These are phyloP conservation scores for Uronychia binucleata DNA, from an alignment of 73 alveolate species.

Conservation along the genomic window DNA sequence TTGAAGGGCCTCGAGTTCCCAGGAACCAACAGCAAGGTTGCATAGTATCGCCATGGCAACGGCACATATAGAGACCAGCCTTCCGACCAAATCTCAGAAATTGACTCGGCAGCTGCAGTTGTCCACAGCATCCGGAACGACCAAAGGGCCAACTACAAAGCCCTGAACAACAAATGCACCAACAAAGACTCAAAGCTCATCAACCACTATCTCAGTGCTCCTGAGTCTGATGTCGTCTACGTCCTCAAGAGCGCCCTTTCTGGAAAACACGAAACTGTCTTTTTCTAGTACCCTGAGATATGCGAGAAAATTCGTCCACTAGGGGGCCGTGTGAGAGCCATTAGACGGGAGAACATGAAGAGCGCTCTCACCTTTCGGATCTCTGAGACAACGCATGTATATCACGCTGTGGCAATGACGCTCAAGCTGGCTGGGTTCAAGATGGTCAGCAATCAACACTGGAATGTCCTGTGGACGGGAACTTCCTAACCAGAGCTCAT, in stretches of 20 bases:
- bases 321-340: not conserved
- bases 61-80: not conserved
- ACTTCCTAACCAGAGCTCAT: conserved; percentile 63
- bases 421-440: conserved; percentile 78
- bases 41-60: not conserved
- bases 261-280: conserved; percentile 75
- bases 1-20: no score
- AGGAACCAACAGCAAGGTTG: no score
- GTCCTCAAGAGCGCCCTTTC: conserved; percentile 55
- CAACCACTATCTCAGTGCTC: not conserved
- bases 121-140: not conserved
- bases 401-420: conserved; percentile 62
- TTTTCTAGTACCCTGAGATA: conserved; percentile 61
- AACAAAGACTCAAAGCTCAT: not conserved
- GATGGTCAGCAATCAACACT: conserved; percentile 27
- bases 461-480: conserved; percentile 81
- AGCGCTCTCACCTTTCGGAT: conserved; percentile 32
- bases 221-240: conserved; percentile 27
- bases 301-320: conserved; percentile 1
- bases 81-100: not conserved
- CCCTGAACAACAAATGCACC: not conserved
- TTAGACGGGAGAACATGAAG: not conserved
- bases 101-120: not conserved
- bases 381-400: conserved; percentile 42
- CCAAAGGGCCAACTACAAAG: not conserved